Conservation (phyloP, 1,284 basidiomycete genomes). For the Marasmius tenuissimus region DNA sequence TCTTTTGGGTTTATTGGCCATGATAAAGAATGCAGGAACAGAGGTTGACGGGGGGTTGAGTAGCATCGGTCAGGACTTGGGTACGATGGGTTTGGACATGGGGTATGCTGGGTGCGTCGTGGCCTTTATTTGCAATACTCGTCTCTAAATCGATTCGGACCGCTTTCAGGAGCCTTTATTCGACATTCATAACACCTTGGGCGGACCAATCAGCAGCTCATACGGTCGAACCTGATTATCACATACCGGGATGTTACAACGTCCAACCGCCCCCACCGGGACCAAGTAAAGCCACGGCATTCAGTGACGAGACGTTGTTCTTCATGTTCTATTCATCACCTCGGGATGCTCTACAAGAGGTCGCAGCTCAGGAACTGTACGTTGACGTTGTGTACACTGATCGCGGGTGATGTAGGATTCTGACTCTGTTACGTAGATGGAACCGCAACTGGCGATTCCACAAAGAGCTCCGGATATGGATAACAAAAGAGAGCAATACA, state of each 20-base stretch:
- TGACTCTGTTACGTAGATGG: constrained; percentile 52
- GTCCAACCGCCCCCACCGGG: constrained; percentile 91
- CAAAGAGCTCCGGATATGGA: constrained; percentile 93
- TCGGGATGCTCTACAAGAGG: constrained; percentile 90
- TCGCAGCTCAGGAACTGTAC: constrained; percentile 93
- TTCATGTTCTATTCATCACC: constrained; percentile 99
- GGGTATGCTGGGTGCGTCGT: constrained; percentile 73
- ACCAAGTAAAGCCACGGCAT: constrained; percentile 83
- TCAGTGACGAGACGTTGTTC: constrained; percentile 97
- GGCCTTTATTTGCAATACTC: constrained; percentile 2
- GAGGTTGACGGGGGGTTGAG: constrained; percentile 87
- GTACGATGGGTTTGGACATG: constrained; percentile 92
- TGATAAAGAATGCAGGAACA: constrained; percentile 82
- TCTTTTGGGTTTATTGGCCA: constrained; percentile 82
- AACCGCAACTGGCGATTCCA: constrained; percentile 98
- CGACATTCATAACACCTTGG: constrained; percentile 97
- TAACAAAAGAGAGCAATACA: constrained; percentile 89
- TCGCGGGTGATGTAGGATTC: background rate
- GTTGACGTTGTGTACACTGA: constrained; percentile 29
- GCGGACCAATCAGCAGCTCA: constrained; percentile 84
- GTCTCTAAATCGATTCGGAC: constrained; percentile 10
- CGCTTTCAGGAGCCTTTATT: constrained; percentile 81
- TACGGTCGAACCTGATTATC: constrained; percentile 88
- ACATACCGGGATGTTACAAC: constrained; percentile 84
- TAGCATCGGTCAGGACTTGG: constrained; percentile 90